Evolutionary conservation across 805 yeast genomes (phyloP).

Genomic region (Suhomyces tanzawaensis): DNA sequence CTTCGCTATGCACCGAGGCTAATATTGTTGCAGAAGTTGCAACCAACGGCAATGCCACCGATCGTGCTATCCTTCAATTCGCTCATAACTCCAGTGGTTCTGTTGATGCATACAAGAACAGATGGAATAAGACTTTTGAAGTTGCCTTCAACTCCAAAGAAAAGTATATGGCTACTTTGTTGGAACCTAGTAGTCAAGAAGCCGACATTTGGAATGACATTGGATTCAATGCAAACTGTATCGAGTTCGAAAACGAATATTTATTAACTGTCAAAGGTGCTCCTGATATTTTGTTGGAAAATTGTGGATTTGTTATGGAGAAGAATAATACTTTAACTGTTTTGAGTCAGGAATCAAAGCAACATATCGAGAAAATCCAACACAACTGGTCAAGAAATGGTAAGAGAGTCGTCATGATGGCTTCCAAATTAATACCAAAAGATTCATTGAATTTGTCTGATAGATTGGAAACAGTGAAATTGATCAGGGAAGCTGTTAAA

Average conservation of each 20-base stretch:
- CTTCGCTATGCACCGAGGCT: slow-evolving; percentile 37
- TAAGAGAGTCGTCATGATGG: slow-evolving; percentile 32
- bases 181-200: slow-evolving; percentile 14
- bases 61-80: slow-evolving; percentile 41
- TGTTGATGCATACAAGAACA: slow-evolving; percentile 7
- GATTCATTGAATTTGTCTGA: slow-evolving; percentile 11
- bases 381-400: slow-evolving; percentile 36
- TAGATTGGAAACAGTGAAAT: slow-evolving; percentile 12
- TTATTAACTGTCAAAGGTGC: slow-evolving; percentile 43
- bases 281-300: slow-evolving; percentile 41
- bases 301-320: slow-evolving; percentile 21
- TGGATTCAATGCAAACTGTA: slow-evolving; percentile 9
- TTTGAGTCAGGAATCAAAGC: slow-evolving; percentile 14
- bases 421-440: slow-evolving; percentile 21
- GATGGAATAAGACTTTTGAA: slow-evolving; percentile 26
- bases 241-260: slow-evolving; percentile 11
- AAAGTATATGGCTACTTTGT: slow-evolving; percentile 42
- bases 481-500: slow-evolving; percentile 14
- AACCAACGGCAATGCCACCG: slow-evolving; percentile 48
- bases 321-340: slow-evolving; percentile 15
- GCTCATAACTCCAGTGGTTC: slow-evolving; percentile 19
- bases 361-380: slow-evolving; percentile 25
- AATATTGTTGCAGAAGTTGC: slow-evolving; percentile 20
- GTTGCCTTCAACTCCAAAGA: slow-evolving; percentile 46
- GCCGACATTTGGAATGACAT: slow-evolving; percentile 10